Base-by-base conservation (phyloP, 495 filamentous ascomycete species). In the Cercophora sp. region DNA sequence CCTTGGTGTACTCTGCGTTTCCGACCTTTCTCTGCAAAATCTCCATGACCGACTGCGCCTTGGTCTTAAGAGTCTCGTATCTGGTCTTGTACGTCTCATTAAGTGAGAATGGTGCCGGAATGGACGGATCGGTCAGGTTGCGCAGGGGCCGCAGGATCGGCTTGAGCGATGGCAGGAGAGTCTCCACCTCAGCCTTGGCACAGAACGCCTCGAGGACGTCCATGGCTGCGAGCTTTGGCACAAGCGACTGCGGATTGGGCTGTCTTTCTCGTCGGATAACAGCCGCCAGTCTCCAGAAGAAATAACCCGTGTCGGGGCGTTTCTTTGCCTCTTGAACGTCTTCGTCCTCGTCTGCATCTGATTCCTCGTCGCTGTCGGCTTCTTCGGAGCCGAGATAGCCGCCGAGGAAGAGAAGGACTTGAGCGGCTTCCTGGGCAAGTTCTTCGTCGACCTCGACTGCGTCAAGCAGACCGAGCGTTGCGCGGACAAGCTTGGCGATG, bases 21-120 rank as follows among this genome's bases (percentile, higher is more conserved):
- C 91, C 93, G 41, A 96, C 70, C 61, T 88, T 88, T 71, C 82
- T 83, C 72, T 96, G 90, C 52, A 97, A 63, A 19, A 74, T 63
- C 46, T 85, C 83, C 65, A 96, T 77, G 8, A 92, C 67, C 58
- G 90, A 87, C 41, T 82, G 79, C 15, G 84, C 84, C 45, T 83
- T 85, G 16, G 78, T 72, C 35, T 84, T 79, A 15, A 97, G 73
- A 2, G 73, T 64, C 60, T 86, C 84, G 69, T 87, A 85, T 1
- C 76, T 73, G 16, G 80, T 75, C 55, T 76, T 82, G 76, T 90
- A 93, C 0, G 65, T 65, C 35, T 80, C 73, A 61, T 92, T 85
- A 5, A 71, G 66, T 15, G 84, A 87, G 48, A 81, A 80, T 0
- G 86, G 85, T 2, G 76, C 69, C 0, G 84, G 80, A 32, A 91